Base-by-base conservation (phyloP, 1,284 basidiomycete genomes). In the Puccinia polysora region DNA sequence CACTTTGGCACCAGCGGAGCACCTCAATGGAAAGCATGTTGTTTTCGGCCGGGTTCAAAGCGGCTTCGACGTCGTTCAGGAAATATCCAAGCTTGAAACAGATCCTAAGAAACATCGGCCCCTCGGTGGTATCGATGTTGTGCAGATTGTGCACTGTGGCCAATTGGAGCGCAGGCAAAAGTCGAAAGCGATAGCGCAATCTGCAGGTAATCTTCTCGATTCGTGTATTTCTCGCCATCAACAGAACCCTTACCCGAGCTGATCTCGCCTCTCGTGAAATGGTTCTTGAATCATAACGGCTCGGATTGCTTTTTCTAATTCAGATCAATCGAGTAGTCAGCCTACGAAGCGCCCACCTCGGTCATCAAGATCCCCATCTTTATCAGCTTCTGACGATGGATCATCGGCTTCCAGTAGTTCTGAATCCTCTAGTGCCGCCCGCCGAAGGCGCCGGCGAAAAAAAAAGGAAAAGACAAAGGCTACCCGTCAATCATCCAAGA, bases 21-120 rank as follows among this genome's bases (percentile, higher is more conserved):
- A 69, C 59, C 67, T 69, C n/a, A 69, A 56, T 32, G 67, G 55
- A 23, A 69, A 60, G 23, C 67, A 69, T 49, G 67, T 69, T 15
- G 67, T 69, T 15, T 69, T 69, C 25, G 67, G 67, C 8, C 67
- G 67, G 30, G 67, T 69, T 32, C 67, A 69, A 49, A 45, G 55
- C 43, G 67, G 67, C 14, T 60, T 59, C 20, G 28, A 58, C 14
- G 67, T 69, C 25, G 56, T 69, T 38, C 53, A 69, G 38, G 55
- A 56, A 14, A 69, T 69, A 2, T 40, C 55, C 7, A 14, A 34
- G n/a, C 28, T 69, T 3, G 67, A 69, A 36, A 69, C 67, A 20
- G 67, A 60, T 56, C 58, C 58, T 36, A 69, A 60, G 23, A 68
- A 68, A 25, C 53, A 69, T 50, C 56, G 67, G n/a, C 67, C 67